Conservation (phyloP, 768 basidiomycete species). For the Suillus weaverae region DNA sequence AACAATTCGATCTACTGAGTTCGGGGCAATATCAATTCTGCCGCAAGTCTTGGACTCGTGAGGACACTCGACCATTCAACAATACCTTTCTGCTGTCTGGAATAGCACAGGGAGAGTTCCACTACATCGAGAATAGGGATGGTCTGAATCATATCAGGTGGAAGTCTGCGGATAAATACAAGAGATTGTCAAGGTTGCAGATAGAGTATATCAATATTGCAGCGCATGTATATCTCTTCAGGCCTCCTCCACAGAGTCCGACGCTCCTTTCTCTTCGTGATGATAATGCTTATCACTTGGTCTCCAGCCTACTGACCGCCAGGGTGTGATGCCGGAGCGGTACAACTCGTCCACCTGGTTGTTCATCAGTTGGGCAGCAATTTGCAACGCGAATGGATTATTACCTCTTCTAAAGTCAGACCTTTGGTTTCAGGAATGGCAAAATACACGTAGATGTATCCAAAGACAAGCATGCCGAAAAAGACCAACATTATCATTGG, state of each 20-base stretch:
- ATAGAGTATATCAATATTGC: neutral
- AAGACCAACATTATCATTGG: slow-evolving; percentile 77
- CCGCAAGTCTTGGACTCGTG: no score
- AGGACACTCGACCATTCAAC: no score
- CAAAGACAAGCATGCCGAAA: slow-evolving; percentile 71
- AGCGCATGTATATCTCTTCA: neutral
- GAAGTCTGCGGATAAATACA: no score
- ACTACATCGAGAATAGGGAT: no score
- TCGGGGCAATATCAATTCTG: no score
- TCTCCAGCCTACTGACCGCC: slow-evolving; percentile 62
- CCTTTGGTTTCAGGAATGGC: slow-evolving; percentile 83
- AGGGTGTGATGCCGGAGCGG: slow-evolving; percentile 62
- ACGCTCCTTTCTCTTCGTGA: slow-evolving; percentile 14
- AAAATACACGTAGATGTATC: slow-evolving; percentile 70
- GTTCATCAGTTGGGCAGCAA: neutral
- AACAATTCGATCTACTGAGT: no score
- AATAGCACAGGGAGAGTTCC: no score
- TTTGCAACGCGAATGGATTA: slow-evolving; percentile 9
- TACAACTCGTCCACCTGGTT: slow-evolving; percentile 72
- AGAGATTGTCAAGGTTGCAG: no score
- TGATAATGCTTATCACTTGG: slow-evolving; percentile 48
- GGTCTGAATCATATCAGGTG: no score
- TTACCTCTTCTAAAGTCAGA: slow-evolving; percentile 69
- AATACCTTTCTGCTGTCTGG: no score
- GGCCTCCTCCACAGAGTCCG: slow-evolving; percentile 20